These are phyloP conservation scores for Silybum marianum DNA, from an alignment of 129 eudicot genomes.

Conservation along the genomic window DNA sequence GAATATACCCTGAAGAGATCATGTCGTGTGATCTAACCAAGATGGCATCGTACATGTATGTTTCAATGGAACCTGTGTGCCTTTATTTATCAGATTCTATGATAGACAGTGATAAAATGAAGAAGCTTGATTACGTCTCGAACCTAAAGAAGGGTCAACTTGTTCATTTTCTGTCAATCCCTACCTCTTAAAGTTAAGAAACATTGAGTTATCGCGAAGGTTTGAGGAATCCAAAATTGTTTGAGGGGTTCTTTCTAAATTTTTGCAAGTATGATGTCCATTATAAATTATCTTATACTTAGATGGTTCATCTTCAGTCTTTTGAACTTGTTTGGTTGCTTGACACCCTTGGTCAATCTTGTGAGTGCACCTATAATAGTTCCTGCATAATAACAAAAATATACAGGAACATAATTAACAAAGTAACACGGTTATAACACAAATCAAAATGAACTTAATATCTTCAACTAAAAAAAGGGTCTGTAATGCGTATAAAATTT, in stretches of 20 bases:
- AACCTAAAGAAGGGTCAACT: not conserved
- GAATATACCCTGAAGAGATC: too few species aligned
- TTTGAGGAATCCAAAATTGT: constrained; percentile 21
- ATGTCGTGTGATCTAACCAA: too few species aligned
- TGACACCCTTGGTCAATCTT: constrained; percentile 11
- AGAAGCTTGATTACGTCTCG: too few species aligned
- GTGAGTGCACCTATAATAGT: constrained; percentile 56
- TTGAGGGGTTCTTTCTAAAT: too few species aligned
- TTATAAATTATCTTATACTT: constrained; percentile 39
- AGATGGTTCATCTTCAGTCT: constrained; percentile 30
- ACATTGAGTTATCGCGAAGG: constrained; percentile 23
- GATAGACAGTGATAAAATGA: too few species aligned
- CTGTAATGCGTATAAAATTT: too few species aligned
- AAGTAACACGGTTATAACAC: not conserved
- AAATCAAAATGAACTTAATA: too few species aligned
- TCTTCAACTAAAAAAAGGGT: too few species aligned
- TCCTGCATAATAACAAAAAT: constrained; percentile 25
- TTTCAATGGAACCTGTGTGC: too few species aligned
- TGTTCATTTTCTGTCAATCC: not conserved
- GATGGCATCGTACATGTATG: too few species aligned
- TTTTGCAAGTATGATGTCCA: constrained; percentile 42
- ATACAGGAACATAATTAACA: not conserved
- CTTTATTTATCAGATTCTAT: too few species aligned
- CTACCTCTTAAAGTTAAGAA: constrained; percentile 25
- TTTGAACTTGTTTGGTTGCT: constrained; percentile 53